These are phyloP conservation scores for Dothistroma septosporum DNA, from an alignment of 2,329 filamentous ascomycete genomes.

Conservation along the genomic window DNA sequence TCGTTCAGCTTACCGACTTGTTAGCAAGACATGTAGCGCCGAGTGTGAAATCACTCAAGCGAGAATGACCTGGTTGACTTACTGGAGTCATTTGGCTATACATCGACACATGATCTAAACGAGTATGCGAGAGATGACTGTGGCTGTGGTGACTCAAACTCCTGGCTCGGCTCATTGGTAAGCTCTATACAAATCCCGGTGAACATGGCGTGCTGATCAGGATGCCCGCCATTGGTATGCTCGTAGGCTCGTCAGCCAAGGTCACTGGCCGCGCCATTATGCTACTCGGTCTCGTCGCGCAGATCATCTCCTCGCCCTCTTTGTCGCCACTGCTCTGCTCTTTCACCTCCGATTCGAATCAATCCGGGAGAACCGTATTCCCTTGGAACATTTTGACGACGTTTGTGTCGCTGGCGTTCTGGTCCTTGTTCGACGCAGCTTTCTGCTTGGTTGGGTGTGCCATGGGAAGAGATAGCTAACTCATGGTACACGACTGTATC, in stretches of 20 bases:
- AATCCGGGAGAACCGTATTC: background rate
- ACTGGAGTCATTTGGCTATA: too few species aligned
- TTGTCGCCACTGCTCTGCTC: slow-evolving; percentile 36
- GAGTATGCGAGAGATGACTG: too few species aligned
- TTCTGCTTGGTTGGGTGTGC: slow-evolving; percentile 50
- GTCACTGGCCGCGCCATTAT: slow-evolving; percentile 44
- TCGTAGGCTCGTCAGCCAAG: slow-evolving; percentile 4
- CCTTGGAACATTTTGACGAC: slow-evolving; percentile 39
- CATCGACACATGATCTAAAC: too few species aligned
- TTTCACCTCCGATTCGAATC: slow-evolving; percentile 17
- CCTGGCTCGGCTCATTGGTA: slow-evolving; percentile 37
- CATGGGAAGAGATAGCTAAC: slow-evolving; percentile 41
- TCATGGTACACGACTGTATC: slow-evolving; percentile 37
- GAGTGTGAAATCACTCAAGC: background rate
- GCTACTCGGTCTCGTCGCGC: slow-evolving; percentile 47
- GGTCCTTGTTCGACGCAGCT: slow-evolving; percentile 48
- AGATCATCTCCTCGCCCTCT: slow-evolving; percentile 51
- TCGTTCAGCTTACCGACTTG: too few species aligned
- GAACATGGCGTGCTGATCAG: background rate
- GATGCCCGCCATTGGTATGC: background rate
- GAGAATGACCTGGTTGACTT: too few species aligned
- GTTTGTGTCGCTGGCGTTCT: slow-evolving; percentile 44
- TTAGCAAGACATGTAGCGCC: background rate
- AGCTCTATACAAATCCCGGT: background rate
- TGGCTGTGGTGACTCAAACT: slow-evolving; percentile 38